Percentiles rank a stretch among this genome's conserved stretches.
Conservation (phyloP, 169 alveolate species). For the Plasmodium ovale region DNA sequence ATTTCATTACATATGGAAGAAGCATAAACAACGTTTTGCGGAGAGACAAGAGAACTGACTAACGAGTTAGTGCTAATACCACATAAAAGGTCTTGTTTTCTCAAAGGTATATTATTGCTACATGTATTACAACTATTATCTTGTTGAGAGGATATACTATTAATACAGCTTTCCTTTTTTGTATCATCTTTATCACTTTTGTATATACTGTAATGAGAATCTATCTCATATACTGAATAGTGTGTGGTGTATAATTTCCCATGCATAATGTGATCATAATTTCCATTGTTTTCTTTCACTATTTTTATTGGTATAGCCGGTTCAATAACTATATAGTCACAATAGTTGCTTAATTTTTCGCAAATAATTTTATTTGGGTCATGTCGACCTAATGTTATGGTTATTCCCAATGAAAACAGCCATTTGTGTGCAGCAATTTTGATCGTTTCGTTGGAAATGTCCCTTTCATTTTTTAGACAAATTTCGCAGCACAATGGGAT, state of each 20-base stretch:
- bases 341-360: constrained; percentile 55
- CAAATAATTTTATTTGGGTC: constrained; percentile 66
- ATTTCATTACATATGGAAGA: constrained; percentile 23
- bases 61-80: constrained; percentile 5
- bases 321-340: constrained; percentile 75
- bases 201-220: constrained; percentile 13
- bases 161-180: neutral
- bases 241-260: constrained; percentile 40
- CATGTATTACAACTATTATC: neutral
- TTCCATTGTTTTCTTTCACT: constrained; percentile 47
- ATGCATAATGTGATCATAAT: constrained; percentile 10
- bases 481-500: constrained; percentile 76
- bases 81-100: neutral
- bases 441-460: constrained; percentile 52
- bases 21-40: constrained; percentile 29
- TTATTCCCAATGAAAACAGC: constrained; percentile 70
- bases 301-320: constrained; percentile 75
- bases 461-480: constrained; percentile 61
- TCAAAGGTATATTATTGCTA: neutral
- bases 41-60: constrained; percentile 13
- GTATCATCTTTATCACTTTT: neutral
- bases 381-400: constrained; percentile 75
- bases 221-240: constrained; percentile 52
- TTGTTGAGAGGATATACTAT: neutral
- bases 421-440: constrained; percentile 72